Evolutionary conservation across 148 eudicot species (phyloP).

Genomic region (Nyssa sinensis): DNA sequence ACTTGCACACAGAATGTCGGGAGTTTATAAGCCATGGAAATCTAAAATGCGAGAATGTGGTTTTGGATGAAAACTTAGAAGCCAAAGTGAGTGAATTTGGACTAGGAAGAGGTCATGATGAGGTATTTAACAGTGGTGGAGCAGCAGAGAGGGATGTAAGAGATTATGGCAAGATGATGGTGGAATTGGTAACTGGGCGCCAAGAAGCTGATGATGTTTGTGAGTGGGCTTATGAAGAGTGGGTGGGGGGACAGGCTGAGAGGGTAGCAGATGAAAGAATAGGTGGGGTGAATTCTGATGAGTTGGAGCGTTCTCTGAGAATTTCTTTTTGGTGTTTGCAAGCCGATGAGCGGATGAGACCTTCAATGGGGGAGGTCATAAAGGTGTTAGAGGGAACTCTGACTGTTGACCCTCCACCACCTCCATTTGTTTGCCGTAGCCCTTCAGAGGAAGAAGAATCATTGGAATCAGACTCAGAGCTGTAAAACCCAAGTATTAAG

Average conservation of each 20-base stretch:
- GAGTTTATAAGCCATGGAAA: constrained; percentile 63
- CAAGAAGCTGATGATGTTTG: constrained; percentile 26
- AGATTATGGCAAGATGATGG: constrained; percentile 51
- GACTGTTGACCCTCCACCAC: constrained; percentile 55
- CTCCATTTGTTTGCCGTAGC: constrained; percentile 30
- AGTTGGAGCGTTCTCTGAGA: constrained; percentile 50
- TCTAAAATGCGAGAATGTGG: constrained; percentile 43
- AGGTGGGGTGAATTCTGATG: constrained; percentile 39
- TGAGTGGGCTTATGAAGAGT: constrained; percentile 43
- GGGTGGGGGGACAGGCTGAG: constrained; percentile 36
- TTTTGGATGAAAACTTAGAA: constrained; percentile 48
- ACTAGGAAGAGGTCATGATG: constrained; percentile 17
- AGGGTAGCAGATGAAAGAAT: constrained; percentile 37
- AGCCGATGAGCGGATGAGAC: constrained; percentile 48
- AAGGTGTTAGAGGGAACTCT: constrained; percentile 59
- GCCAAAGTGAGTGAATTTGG: constrained; percentile 59
- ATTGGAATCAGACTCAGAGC: constrained; percentile 19
- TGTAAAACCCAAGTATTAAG: background rate
- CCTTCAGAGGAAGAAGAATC: constrained; percentile 16
- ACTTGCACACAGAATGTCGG: constrained; percentile 63
- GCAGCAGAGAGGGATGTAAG: constrained; percentile 41
- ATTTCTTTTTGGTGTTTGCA: constrained; percentile 71
- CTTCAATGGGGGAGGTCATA: constrained; percentile 72
- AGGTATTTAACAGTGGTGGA: constrained; percentile 7
- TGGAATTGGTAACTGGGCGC: constrained; percentile 42